Evolutionary conservation across 176 grass and related monocot species (phyloP), one percentile per base, ranked within the genome.

Genomic region (Hyparrhenia diplandra): DNA sequence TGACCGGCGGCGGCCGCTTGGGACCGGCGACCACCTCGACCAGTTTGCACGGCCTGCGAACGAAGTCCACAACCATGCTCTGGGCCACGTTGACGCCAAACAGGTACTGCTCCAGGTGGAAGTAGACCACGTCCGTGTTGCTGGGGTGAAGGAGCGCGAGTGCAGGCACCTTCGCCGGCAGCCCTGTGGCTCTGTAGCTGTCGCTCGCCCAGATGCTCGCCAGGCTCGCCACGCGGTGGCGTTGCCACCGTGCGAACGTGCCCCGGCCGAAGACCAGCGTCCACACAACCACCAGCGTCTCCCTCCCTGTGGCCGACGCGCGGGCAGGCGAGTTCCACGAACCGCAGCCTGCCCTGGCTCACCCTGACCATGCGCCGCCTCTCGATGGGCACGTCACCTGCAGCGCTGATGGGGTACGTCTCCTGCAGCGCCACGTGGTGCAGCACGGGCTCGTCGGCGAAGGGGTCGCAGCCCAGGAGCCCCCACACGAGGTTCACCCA

Each of bases 401-500:
- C 13, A 6, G 13, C 14, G 9, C 3, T 16, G 14, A 13, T 1
- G 0, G 34, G 4, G 34, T 59, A 39, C 5, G n/a, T 11, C 6
- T 21, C 23, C 51, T 68, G 79, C 51, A 81, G 11, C 10, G 20
- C 6, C 35, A n/a, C 17, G 79, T 71, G 27, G 25, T 11, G 35
- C 24, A 81, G 67, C 51, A 3, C 24, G 10, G 67, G 79, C 16
- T 71, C 23, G 17, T 60, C 52, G 16, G 39, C 36, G 67, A 81
- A 81, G 0, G 67, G 79, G 51, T 81, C 67, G 67, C 67, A 81
- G 24, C 10, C 54, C 17, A 71, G 66, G 17, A 81, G 67, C 0
- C 67, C 79, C 79, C 36, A 60, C 79, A n/a, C 17, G 67, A 81
- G 79, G 49, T 71, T 81, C 51, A 81, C 79, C 79, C 79, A 81